Evolutionary conservation across 2,329 filamentous ascomycete genomes (phyloP).

Genomic region (Hymenotorrendiella dingleyae): DNA sequence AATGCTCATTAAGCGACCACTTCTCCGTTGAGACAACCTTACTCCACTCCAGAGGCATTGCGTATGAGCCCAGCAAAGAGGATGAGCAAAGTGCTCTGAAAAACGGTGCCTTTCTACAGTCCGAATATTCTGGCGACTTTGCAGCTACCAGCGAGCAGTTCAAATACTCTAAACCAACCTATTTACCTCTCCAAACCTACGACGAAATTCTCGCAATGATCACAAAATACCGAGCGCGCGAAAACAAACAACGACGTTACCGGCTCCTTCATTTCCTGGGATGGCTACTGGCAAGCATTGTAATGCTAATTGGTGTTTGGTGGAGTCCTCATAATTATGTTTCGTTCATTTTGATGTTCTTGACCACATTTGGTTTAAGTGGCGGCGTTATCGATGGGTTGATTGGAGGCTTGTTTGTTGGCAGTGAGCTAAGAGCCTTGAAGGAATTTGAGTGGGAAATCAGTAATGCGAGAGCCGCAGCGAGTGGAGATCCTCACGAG

Average conservation of each 20-base stretch:
- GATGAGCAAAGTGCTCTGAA: constrained; percentile 19
- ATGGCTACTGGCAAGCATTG: constrained; percentile 62
- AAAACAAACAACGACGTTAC: constrained; percentile 64
- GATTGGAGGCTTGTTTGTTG: constrained; percentile 81
- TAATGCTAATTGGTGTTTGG: constrained; percentile 77
- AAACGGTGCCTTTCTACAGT: constrained; percentile 25
- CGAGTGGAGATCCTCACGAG: constrained; percentile 23
- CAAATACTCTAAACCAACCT: constrained; percentile 9
- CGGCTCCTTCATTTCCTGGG: constrained; percentile 68
- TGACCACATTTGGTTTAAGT: constrained; percentile 71
- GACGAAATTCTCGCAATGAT: constrained; percentile 70
- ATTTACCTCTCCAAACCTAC: constrained; percentile 49
- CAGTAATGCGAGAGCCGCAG: constrained; percentile 50
- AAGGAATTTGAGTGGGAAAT: constrained; percentile 96
- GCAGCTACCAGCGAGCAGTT: constrained; percentile 19
- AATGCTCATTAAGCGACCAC: constrained; percentile 88
- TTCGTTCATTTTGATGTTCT: constrained; percentile 70
- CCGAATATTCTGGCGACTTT: constrained; percentile 20
- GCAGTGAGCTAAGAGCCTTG: constrained; percentile 73
- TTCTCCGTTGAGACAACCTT: constrained; percentile 86
- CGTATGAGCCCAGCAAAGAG: constrained; percentile 11
- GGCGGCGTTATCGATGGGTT: constrained; percentile 78
- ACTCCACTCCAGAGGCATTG: constrained; percentile 17
- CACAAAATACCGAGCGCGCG: constrained; percentile 61
- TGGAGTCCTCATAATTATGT: constrained; percentile 74